Evolutionary conservation across 2,329 filamentous ascomycete species (phyloP), one percentile per base, ranked within the genome.

Genomic region (Hypoxylon sp.): DNA sequence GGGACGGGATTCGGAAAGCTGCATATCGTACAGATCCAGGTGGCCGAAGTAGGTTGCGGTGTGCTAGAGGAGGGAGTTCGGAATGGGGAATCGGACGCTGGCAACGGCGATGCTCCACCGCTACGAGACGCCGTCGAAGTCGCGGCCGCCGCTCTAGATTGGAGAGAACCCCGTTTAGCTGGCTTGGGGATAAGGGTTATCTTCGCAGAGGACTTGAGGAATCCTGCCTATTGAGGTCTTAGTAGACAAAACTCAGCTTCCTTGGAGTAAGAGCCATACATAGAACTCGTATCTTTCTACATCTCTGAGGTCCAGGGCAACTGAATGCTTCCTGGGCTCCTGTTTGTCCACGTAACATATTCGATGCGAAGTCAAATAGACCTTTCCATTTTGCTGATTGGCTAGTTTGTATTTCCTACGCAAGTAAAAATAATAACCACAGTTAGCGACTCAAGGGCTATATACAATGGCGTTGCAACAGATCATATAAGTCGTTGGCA

Each of bases 1-100:
- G 96, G 94, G 1, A 97, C 89, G 0, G 93, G 91, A 74, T 98
- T 98, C 8, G 94, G 95, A 75, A 97, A 96, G 71, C 92, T 95
- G 83, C 95, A 98, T 73, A 98, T 98, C 1, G 92, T 91, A 80
- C 95, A 98, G 18, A 98, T 90, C 95, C 95, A 98, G 3, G 93
- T 97, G 4, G 92, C 93, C 64, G 84, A 86, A 69, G 83, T 85
- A 12, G 82, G 77, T 12, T 84, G 79, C 1, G 82, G 71, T 30
- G 85, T 81, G 14, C 84, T 80, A 80, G 79, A 60, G 71, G 80
- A 69, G 72, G 81, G 74, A 40, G 78, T 72, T 61, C 83, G 78
- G 65, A 82, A 80, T 2, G 79, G 44, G n/a, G 70, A 57, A 38
- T 73, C 73, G 9, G 70, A 62, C n/a, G 44, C 52, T 16, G 73